Conservation (phyloP, 441 rosid genomes). For the Raphanus hybrid region DNA sequence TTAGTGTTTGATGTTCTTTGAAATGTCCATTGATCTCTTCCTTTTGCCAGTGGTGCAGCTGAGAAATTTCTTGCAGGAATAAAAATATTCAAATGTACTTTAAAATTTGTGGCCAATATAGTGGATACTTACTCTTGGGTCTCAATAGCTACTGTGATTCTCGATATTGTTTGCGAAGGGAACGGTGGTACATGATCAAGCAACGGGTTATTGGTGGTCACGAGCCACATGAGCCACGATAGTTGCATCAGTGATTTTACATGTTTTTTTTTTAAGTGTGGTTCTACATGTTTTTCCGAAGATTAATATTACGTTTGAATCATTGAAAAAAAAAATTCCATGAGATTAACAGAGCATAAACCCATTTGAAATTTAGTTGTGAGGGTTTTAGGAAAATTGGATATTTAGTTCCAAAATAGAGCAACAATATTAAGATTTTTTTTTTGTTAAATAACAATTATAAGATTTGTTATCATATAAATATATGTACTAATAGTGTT, state of each 20-base stretch:
- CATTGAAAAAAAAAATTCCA: not conserved
- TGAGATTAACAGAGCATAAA: not conserved
- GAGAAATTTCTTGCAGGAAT: not conserved
- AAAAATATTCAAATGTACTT: not conserved
- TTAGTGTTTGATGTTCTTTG: not conserved
- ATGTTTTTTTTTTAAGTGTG: not conserved
- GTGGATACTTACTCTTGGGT: not conserved
- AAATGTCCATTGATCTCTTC: not conserved
- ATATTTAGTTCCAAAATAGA: not conserved
- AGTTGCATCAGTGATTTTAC: not conserved
- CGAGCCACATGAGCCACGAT: not conserved
- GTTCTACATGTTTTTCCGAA: not conserved
- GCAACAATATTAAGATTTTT: not conserved
- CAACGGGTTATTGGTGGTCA: not conserved
- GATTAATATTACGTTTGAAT: not conserved
- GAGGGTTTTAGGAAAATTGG: not conserved
- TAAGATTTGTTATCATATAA: not conserved
- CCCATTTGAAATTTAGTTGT: not conserved
- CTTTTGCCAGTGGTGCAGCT: not conserved
- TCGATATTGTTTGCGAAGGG: not conserved
- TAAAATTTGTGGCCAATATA: not conserved
- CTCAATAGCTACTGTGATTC: not conserved
- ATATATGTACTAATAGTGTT: not conserved
- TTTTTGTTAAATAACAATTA: not conserved
- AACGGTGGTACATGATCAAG: not conserved